A percentile compares a stretch with the other conserved stretches of the same genome.
These are phyloP conservation scores for Phytopythium montanum DNA, from an alignment of 352 stramenopile species.

Conservation along the genomic window DNA sequence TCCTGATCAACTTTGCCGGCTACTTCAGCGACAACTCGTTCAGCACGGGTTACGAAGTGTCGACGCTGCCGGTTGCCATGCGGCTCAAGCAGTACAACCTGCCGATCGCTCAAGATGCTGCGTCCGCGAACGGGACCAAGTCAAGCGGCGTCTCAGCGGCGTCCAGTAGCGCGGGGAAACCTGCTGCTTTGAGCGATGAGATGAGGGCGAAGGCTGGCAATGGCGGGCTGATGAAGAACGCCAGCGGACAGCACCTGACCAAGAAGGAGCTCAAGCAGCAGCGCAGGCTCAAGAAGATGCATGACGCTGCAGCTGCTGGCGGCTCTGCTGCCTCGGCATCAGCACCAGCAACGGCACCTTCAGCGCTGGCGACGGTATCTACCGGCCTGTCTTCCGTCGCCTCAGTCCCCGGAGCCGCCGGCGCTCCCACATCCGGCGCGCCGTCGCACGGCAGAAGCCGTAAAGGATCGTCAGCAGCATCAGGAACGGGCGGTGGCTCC, in stretches of 20 bases:
- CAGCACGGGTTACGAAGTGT: slow-evolving; percentile 75
- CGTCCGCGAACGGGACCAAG: not conserved
- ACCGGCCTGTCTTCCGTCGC: not conserved
- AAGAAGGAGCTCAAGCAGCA: slow-evolving; percentile 76
- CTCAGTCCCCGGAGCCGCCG: not conserved
- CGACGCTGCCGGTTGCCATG: slow-evolving; percentile 57
- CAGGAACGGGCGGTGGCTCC: not conserved
- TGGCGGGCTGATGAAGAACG: not conserved
- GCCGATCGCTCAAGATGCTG: not conserved
- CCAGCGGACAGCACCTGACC: slow-evolving; percentile 23
- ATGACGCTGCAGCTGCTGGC: slow-evolving; percentile 25
- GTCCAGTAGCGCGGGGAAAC: not conserved
- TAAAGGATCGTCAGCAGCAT: not conserved
- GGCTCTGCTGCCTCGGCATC: not conserved
- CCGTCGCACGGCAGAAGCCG: not conserved
- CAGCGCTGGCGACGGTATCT: not conserved
- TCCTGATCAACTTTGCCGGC: slow-evolving; percentile 69
- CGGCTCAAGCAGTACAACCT: slow-evolving; percentile 41
- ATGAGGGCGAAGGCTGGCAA: slow-evolving; percentile 20
- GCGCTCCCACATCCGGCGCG: not conserved
- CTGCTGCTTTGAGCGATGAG: not conserved
- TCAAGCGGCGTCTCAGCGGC: not conserved
- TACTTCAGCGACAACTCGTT: slow-evolving; percentile 77
- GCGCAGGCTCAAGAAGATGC: slow-evolving; percentile 65
- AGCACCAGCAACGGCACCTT: not conserved